Conservation (phyloP, 2,329 filamentous ascomycete species). For the Onygenales sp. region DNA sequence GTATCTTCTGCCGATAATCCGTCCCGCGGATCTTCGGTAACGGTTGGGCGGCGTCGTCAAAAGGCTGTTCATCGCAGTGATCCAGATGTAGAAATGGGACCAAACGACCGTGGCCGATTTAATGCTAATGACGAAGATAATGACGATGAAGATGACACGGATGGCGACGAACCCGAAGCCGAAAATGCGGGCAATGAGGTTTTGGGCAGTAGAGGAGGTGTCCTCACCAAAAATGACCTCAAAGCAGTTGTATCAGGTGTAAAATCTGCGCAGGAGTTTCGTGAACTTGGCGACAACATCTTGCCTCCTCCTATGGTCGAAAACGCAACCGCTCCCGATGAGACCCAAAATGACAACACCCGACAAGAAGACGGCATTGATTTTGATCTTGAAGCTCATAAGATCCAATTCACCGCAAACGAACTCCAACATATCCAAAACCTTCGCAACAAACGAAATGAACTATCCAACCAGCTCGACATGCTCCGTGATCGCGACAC, state of each 20-base stretch:
- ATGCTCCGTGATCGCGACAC: slow-evolving; percentile 33
- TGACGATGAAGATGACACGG: slow-evolving; percentile 16
- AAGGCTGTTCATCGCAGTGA: slow-evolving; percentile 17
- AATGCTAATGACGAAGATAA: slow-evolving; percentile 16
- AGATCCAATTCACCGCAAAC: slow-evolving; percentile 11
- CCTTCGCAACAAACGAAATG: slow-evolving; percentile 10
- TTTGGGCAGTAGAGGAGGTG: slow-evolving; percentile 33
- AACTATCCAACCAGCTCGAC: slow-evolving; percentile 20
- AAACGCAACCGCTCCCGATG: slow-evolving; percentile 4
- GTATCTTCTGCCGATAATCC: neutral
- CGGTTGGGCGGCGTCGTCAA: slow-evolving; percentile 12
- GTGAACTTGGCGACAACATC: slow-evolving; percentile 30
- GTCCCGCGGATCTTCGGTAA: slow-evolving; percentile 1
- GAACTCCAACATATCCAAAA: slow-evolving; percentile 10
- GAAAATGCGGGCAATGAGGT: slow-evolving; percentile 19
- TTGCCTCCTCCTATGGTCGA: slow-evolving; percentile 21
- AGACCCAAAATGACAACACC: neutral
- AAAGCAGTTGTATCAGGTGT: slow-evolving; percentile 31
- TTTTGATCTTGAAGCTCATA: slow-evolving; percentile 8
- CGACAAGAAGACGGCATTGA: slow-evolving; percentile 1
- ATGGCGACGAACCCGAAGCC: slow-evolving; percentile 12
- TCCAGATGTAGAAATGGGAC: slow-evolving; percentile 14
- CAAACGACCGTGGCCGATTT: slow-evolving; percentile 7
- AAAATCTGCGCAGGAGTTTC: slow-evolving; percentile 31
- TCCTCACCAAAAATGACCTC: slow-evolving; percentile 32